Percentiles rank a stretch among this genome's conserved stretches.
phyloP scores from a whole-genome alignment of 306 rosid genomes.

The Malus sylvestris region DNA sequence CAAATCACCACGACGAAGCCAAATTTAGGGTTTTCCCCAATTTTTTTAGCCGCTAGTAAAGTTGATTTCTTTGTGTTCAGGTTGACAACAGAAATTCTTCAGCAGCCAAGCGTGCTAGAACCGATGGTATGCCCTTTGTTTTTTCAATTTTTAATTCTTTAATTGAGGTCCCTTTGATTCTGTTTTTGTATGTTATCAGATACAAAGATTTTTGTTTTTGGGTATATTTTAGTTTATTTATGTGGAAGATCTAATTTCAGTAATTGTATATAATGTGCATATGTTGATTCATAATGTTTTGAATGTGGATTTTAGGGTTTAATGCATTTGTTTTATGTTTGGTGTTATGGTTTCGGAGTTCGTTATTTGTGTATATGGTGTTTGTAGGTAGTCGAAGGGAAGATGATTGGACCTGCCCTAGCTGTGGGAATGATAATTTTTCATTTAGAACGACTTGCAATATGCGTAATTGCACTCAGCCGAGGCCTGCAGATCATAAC shows the following conservation, averaged over 20 bases:
- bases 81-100: constrained; percentile 94
- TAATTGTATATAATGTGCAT: neutral
- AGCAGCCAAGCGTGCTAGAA: constrained; percentile 95
- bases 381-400: constrained; percentile 92
- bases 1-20: neutral
- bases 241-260: neutral
- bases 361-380: neutral
- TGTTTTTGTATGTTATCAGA: neutral
- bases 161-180: neutral
- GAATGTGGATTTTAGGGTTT: neutral
- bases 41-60: neutral
- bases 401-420: constrained; percentile 99
- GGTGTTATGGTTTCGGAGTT: neutral
- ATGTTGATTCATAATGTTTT: neutral
- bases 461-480: constrained; percentile 99
- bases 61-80: constrained; percentile 25
- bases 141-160: neutral
- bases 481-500: constrained; percentile 95
- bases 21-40: constrained; percentile 9
- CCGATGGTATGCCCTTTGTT: constrained; percentile 59
- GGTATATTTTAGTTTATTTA: neutral
- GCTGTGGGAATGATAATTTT: constrained; percentile 96
- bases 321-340: neutral
- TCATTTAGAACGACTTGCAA: constrained; percentile 97
- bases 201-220: neutral